Conservation (phyloP, 176 grass and related monocot genomes). For the Echinochloa phyllopogon region DNA sequence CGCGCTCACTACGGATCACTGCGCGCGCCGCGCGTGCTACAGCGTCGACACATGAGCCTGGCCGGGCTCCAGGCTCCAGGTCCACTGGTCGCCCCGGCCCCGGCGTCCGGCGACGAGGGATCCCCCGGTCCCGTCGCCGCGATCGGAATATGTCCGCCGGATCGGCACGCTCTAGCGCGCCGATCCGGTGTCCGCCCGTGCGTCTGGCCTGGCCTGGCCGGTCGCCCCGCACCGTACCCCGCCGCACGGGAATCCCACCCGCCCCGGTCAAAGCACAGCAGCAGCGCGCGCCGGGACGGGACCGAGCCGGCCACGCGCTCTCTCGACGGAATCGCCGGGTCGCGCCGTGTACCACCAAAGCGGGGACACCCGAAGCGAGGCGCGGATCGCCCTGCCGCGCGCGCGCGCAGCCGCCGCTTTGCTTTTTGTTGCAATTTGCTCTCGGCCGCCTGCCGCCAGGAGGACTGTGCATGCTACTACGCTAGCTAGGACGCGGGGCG, state of each 20-base stretch:
- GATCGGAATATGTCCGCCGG: slow-evolving; percentile 45
- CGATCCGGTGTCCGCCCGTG: slow-evolving; percentile 1
- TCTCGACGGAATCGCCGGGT: slow-evolving; percentile 44
- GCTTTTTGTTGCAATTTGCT: not conserved
- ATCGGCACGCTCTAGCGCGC: slow-evolving; percentile 7
- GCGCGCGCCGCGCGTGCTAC: not conserved
- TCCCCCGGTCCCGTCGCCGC: slow-evolving; percentile 39
- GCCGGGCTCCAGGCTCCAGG: too few species aligned
- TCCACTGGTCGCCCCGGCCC: not conserved
- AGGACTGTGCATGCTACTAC: not conserved
- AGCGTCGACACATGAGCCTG: not conserved
- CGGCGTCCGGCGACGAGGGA: not conserved
- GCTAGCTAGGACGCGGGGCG: not conserved
- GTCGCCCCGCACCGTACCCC: not conserved
- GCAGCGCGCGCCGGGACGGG: not conserved
- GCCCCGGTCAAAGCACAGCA: not conserved
- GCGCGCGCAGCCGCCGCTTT: not conserved
- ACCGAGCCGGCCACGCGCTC: not conserved
- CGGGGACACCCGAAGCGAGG: slow-evolving; percentile 53
- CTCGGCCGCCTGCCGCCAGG: not conserved
- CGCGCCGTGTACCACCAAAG: slow-evolving; percentile 42
- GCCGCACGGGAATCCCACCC: not conserved
- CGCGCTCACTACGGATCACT: not conserved
- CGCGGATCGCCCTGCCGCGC: slow-evolving; percentile 25
- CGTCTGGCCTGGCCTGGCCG: not conserved